Percentiles rank a stretch among this genome's conserved stretches.
Evolutionary conservation across 2,329 filamentous ascomycete genomes (phyloP).

Genomic region (Neonectria ditissima): DNA sequence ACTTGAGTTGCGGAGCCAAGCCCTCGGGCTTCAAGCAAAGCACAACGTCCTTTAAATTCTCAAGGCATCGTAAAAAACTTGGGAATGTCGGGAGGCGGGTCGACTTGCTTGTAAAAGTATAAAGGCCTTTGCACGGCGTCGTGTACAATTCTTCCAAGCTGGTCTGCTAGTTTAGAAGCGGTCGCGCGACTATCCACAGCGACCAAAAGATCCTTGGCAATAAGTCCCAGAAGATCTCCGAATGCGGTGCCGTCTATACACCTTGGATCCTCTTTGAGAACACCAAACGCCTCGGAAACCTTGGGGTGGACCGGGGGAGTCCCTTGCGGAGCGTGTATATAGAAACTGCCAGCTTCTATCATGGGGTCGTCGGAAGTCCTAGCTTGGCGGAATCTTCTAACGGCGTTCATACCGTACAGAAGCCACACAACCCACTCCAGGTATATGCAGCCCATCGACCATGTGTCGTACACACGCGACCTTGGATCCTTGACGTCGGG

Average conservation of each 20-base stretch:
- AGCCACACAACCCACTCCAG: conserved; percentile 35
- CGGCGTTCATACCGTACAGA: conserved; percentile 4
- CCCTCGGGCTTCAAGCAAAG: too few species aligned
- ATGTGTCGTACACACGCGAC: conserved; percentile 30
- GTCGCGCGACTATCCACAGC: not conserved
- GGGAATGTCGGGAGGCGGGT: not conserved
- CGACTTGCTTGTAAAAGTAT: not conserved
- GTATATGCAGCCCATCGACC: conserved; percentile 35
- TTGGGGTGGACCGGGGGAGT: conserved; percentile 8
- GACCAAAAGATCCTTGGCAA: conserved; percentile 11
- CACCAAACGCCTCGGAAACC: conserved; percentile 6
- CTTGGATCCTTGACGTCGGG: conserved; percentile 9
- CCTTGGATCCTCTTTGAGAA: not conserved
- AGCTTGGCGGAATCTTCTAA: conserved; percentile 12
- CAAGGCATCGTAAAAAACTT: not conserved
- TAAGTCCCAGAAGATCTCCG: conserved; percentile 13
- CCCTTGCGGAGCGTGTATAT: not conserved
- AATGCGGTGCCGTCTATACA: conserved; percentile 14
- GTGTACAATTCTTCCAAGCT: not conserved
- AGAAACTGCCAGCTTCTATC: conserved; percentile 22
- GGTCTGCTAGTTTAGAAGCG: not conserved
- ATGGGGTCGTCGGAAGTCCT: conserved; percentile 16
- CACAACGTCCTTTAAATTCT: not conserved
- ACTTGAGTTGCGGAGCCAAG: too few species aligned
- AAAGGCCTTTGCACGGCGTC: not conserved